Conservation (phyloP, 371 early-diverging fungal species). For the Dentiscutata heterogama region DNA sequence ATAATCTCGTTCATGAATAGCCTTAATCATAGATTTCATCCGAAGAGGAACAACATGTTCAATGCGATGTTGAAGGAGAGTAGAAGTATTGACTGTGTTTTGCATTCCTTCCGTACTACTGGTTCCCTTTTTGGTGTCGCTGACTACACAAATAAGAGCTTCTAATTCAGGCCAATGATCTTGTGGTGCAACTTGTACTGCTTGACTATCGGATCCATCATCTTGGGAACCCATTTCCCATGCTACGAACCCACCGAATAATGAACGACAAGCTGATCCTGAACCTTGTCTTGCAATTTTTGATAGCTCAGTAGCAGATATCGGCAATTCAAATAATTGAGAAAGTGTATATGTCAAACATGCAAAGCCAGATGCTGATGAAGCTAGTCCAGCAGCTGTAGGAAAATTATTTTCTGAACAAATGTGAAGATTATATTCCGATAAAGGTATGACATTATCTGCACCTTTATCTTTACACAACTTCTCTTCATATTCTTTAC, state of each 20-base stretch:
- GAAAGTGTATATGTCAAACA: slow-evolving; percentile 91
- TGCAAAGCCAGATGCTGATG: slow-evolving; percentile 97
- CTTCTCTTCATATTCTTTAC: slow-evolving; percentile 74
- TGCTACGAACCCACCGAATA: slow-evolving; percentile 97
- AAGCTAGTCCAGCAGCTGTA: slow-evolving; percentile 99
- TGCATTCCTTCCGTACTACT: slow-evolving; percentile 98
- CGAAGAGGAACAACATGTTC: slow-evolving; percentile 84
- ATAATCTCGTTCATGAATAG: slow-evolving; percentile 90
- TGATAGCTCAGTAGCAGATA: slow-evolving; percentile 80
- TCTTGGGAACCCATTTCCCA: slow-evolving; percentile 90
- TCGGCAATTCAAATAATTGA: slow-evolving; percentile 77
- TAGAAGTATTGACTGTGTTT: slow-evolving; percentile 91
- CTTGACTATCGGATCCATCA: slow-evolving; percentile 90
- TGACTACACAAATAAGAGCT: slow-evolving; percentile 94
- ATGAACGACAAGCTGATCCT: slow-evolving; percentile 97
- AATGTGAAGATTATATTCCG: slow-evolving; percentile 77
- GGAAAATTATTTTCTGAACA: slow-evolving; percentile 98
- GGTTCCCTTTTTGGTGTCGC: slow-evolving; percentile 92
- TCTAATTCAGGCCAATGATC: slow-evolving; percentile 96
- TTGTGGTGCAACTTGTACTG: slow-evolving; percentile 91
- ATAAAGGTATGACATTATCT: slow-evolving; percentile 59
- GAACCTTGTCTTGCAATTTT: slow-evolving; percentile 96
- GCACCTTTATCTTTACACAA: slow-evolving; percentile 53
- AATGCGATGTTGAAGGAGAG: slow-evolving; percentile 87
- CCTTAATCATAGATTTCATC: slow-evolving; percentile 87